Evolutionary conservation across 2,329 filamentous ascomycete genomes (phyloP).

Genomic region (Tolypocladium ophioglossoides): DNA sequence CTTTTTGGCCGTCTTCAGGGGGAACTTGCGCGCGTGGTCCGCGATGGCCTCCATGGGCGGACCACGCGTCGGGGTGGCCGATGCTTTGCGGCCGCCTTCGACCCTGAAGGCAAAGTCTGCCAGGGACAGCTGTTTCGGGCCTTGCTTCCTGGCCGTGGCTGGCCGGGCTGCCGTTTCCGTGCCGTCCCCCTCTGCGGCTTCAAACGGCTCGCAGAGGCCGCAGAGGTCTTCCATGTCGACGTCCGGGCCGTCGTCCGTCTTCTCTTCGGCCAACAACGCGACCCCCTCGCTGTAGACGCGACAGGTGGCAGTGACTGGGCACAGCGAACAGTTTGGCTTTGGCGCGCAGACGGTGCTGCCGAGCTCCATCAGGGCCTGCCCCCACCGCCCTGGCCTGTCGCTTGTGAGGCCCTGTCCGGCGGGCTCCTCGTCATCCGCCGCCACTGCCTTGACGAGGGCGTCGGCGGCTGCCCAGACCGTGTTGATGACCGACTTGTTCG

Average conservation of each 20-base stretch:
- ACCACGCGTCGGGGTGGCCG: not conserved
- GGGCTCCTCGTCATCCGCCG: slow-evolving; percentile 20
- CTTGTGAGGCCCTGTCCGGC: slow-evolving; percentile 23
- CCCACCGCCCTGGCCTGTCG: slow-evolving; percentile 48
- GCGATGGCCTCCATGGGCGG: slow-evolving; percentile 19
- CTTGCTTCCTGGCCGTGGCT: slow-evolving; percentile 7
- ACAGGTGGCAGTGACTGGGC: slow-evolving; percentile 40
- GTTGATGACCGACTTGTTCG: slow-evolving; percentile 41
- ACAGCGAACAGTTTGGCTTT: slow-evolving; percentile 42
- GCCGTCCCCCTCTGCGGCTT: slow-evolving; percentile 15
- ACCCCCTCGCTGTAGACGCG: slow-evolving; percentile 39
- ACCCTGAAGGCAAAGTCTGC: slow-evolving; percentile 25
- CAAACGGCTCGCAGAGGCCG: slow-evolving; percentile 35
- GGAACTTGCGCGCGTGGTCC: slow-evolving; percentile 39
- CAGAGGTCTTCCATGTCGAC: slow-evolving; percentile 42
- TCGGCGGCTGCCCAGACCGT: slow-evolving; percentile 48
- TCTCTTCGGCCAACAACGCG: slow-evolving; percentile 16
- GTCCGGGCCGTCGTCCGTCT: slow-evolving; percentile 2
- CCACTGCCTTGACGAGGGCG: slow-evolving; percentile 40
- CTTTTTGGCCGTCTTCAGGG: slow-evolving; percentile 40
- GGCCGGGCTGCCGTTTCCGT: slow-evolving; percentile 5
- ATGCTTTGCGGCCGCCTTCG: not conserved
- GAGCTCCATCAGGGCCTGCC: slow-evolving; percentile 55
- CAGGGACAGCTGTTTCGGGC: slow-evolving; percentile 18
- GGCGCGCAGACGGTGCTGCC: slow-evolving; percentile 53